phyloP scores from a whole-genome alignment of 352 stramenopile genomes.

The Peronospora belbahrii region DNA sequence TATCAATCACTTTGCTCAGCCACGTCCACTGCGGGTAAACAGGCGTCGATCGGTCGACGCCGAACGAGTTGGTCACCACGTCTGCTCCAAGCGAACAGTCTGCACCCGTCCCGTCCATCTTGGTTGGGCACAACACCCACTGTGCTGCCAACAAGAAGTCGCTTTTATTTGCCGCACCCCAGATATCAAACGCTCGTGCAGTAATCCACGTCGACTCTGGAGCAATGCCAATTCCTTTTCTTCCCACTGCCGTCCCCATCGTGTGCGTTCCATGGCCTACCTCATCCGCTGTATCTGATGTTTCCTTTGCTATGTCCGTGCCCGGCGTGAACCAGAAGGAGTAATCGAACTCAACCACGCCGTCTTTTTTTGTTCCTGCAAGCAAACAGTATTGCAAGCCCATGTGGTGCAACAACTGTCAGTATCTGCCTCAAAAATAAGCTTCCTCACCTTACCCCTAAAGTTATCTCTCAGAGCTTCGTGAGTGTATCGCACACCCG shows the following conservation, averaged over 20 bases:
- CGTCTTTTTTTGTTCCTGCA: conserved; percentile 20
- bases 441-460: conserved; percentile 21
- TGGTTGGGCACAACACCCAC: conserved; percentile 62
- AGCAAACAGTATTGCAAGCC: background rate
- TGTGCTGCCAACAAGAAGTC: conserved; percentile 59
- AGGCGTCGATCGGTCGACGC: conserved; percentile 39
- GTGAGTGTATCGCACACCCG: conserved; percentile 61
- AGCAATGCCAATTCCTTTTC: conserved; percentile 47
- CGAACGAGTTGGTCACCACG: conserved; percentile 62
- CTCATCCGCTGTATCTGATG: conserved; percentile 51
- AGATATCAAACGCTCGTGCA: conserved; percentile 52
- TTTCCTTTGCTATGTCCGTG: conserved; percentile 47
- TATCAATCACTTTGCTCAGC: conserved; percentile 46
- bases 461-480: conserved; percentile 41
- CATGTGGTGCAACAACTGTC: background rate
- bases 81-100: conserved; percentile 57
- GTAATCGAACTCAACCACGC: conserved; percentile 56
- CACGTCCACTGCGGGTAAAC: conserved; percentile 46
- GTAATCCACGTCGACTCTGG: conserved; percentile 62
- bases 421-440: background rate
- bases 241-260: conserved; percentile 48
- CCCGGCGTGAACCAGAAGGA: conserved; percentile 54
- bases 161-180: conserved; percentile 52
- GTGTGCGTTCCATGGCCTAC: conserved; percentile 70
- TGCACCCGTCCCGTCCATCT: conserved; percentile 30